phyloP scores from a whole-genome alignment of 2,329 filamentous ascomycete species.

The Calonectria pseudoturangicola region DNA sequence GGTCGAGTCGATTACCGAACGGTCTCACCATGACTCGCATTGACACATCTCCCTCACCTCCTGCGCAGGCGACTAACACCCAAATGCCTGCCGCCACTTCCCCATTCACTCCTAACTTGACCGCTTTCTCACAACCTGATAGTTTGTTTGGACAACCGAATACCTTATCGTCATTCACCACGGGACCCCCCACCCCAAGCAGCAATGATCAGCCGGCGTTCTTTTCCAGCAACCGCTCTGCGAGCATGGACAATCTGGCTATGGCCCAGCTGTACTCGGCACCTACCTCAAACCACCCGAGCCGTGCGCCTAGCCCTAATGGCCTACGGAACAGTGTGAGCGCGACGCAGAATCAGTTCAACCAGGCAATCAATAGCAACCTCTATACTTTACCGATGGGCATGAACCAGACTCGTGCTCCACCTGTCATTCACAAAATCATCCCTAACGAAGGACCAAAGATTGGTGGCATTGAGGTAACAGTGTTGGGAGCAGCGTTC shows the following conservation, averaged over 20 bases:
- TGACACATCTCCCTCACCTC: constrained; percentile 72
- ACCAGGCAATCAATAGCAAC: constrained; percentile 68
- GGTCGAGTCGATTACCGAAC: constrained; percentile 79
- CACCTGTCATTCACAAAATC: constrained; percentile 84
- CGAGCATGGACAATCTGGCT: constrained; percentile 79
- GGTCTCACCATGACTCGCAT: constrained; percentile 88
- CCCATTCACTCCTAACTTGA: constrained; percentile 71
- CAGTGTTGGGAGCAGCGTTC: constrained; percentile 87
- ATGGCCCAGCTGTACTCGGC: constrained; percentile 82
- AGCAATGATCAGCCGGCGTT: constrained; percentile 77
- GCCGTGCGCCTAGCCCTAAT: constrained; percentile 85
- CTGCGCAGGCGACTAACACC: constrained; percentile 60
- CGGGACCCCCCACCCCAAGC: constrained; percentile 80
- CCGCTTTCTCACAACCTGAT: constrained; percentile 67
- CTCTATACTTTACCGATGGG: constrained; percentile 71
- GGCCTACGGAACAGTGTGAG: constrained; percentile 68
- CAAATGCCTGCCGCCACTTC: constrained; percentile 67
- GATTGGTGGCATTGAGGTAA: constrained; percentile 90
- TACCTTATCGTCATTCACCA: constrained; percentile 67
- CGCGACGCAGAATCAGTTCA: constrained; percentile 65
- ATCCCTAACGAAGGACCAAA: constrained; percentile 89
- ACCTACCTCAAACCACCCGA: constrained; percentile 82
- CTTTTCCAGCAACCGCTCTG: constrained; percentile 73
- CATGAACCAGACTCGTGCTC: constrained; percentile 67
- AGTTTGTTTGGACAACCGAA: constrained; percentile 66